Base-by-base conservation (phyloP, 2,329 filamentous ascomycete species). In the Fusarium poae region DNA sequence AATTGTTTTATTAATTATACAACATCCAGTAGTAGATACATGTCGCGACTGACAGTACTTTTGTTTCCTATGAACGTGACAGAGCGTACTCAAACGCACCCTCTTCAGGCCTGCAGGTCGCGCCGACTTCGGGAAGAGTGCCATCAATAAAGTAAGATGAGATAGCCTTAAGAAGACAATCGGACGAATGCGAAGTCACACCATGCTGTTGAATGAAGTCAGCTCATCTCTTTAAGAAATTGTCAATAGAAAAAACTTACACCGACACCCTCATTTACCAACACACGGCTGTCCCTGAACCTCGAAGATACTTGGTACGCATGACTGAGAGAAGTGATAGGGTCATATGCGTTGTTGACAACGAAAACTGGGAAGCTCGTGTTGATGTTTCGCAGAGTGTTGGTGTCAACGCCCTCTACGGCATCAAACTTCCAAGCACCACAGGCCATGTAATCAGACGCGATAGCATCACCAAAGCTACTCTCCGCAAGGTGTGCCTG, bases 271-370 rank as follows among this genome's bases (percentile, higher is more conserved):
- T 66, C 69, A 9, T 73, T 68, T 0, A 73, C 50, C 55, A 73
- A 27, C 3, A 73, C 34, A 2, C 71, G 40, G 18, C 71, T 73
- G 0, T 55, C 58, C 15, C 53, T 71, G 3, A 73, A 72, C 2
- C 64, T 35, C 13, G 67, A 51, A 23, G 71, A 64, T 0, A 62
- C 61, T 11, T 73, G 52, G 46, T 62, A 73, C 1, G 71, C 71
- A 13, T 61, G 51, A 5, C 53, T 55, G 2, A 71, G 35, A 3
- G 71, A 54, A 2, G 71, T 69, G 4, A 71, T 37, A 1, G 71
- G 71, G n/a, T 73, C 71, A 8, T 67, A 72, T 9, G 53, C 56
- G 11, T 70, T 67, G 23, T 73, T 73, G 5, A 72, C 43, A 4
- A 73, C 34, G 0, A 73, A 57, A 5, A 72, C 35, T 0, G 71